Base-by-base conservation (phyloP, 225 moss, liverwort and hornwort genomes). In the Bryoerythrophyllum caledonicum region DNA sequence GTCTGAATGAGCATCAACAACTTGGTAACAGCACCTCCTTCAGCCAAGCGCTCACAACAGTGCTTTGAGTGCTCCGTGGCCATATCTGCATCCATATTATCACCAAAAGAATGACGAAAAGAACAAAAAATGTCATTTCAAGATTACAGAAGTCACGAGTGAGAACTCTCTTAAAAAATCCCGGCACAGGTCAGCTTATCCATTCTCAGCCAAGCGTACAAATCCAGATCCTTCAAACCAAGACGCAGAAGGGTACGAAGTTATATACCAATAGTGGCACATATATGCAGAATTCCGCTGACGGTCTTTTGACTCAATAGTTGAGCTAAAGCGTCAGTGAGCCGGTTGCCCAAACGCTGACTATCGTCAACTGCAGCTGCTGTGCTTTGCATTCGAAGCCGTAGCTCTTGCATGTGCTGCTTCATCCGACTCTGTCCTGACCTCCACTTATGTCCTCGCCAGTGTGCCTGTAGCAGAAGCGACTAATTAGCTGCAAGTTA, bases 301-400 rank as follows among this genome's bases (percentile, higher is more conserved):
- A 94, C 94, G 44, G 94, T 92, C 80, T 92, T 90, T 32, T 89
- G 84, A 63, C 80, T 80, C 14, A 90, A 72, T 52, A 94, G 92
- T 62, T 80, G 78, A 55, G 91, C 84, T 21, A 94, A 79, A 21
- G 92, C 94, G 70, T 91, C 86, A 43, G 82, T 90, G 26, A 94
- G 90, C 25, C 94, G 86, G 74, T 91, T 87, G 76, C 90, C 86
- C 49, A 94, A 79, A 26, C 94, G 88, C 73, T 89, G 86, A 56
- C 86, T 87, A 69, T 90, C 87, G 62, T 90, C 81, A 64, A 92
- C 86, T 52, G 77, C 78, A 17, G 87, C 84, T 74, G 94, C 92
- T 49, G 91, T 92, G 59, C 66, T 79, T 75, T 87, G 86, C 84
- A 94, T 94, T 15, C 88, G 90, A n/a, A 82, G 78, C 25, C 90